Evolutionary conservation across 495 filamentous ascomycete genomes (phyloP), one percentile per base, ranked within the genome.

Genomic region (Cudoniella acicularis): DNA sequence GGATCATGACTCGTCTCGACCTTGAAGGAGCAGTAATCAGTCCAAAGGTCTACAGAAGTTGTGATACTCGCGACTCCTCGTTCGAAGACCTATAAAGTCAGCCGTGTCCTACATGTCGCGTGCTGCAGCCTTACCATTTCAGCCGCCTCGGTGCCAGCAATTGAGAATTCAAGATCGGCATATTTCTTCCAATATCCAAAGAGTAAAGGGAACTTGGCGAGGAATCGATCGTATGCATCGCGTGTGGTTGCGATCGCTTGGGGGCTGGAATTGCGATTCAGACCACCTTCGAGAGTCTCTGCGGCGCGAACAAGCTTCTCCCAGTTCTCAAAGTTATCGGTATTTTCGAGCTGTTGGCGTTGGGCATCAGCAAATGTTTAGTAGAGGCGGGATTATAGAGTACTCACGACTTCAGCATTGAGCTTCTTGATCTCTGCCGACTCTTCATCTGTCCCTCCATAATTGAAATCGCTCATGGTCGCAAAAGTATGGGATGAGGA

Each of bases 161-260:
- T 96, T 16, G 89, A 89, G 73, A 99, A 99, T 68, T 99, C 94
- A 22, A 96, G 74, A 69, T 98, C 94, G 64, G 94, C 94, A 84
- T 99, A 98, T 72, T 96, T 98, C 77, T 97, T 97, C 94, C 94
- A 99, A 73, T 97, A 99, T 43, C 92, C 94, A 69, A 97, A 99
- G 1, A 98, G 83, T 22, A 98, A 79, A 1, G 94, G 94, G 67
- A 97, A 99, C 69, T 96, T 96, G 54, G 91, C 87, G 9, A 99
- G 84, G 68, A 99, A 93, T 9, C 88, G 83, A 70, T 99, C 95
- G 72, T 96, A 98, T 52, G 87, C 81, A 64, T 88, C 83, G 65
- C 94, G 85, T 26, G 88, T 86, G 10, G 90, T 85, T 21, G 89
- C 87, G 64, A 99, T 92, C 3, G 94, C 89, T 68, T 96, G 89